Base-by-base conservation (phyloP, 2,329 filamentous ascomycete species). In the Aspergillus fumigatiaffinis region DNA sequence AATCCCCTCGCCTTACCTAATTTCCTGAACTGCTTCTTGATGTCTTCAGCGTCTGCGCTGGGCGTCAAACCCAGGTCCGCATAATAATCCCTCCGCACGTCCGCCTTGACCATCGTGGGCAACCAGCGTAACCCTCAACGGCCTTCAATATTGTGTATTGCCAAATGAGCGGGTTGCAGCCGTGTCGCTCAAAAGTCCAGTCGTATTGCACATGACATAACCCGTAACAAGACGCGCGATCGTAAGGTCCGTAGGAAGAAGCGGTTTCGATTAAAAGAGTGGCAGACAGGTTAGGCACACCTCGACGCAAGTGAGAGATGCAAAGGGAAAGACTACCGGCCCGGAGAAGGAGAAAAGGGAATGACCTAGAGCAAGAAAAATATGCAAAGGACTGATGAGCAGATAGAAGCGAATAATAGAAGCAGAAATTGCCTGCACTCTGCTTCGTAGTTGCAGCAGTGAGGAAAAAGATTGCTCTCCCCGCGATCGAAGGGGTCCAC, bases 21-120 rank as follows among this genome's bases (percentile, higher is more conserved):
- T 73, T 91, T 92, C 64, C 89, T 85, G 74, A 92, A 96, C 68
- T 92, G 88, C 74, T 88, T 94, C 78, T 91, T 93, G 71, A 96
- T 87, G 44, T 94, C 90, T 29, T 87, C 84, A 47, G 85, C 76
- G 63, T 88, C 85, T 53, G 90, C 90, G 66, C 82, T 83, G 10
- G 83, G 78, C 1, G 84, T 74, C 55, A 96, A 77, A 62, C 90
- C 90, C 55, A 96, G 81, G 76, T 95, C 91, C 60, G 86, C 88
- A 76, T 96, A 96, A 75, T 94, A 94, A 76, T 95, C 89, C 67
- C 86, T 84, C 65, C 81, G 83, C 62, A 83, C 80, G 71, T 90
- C 87, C 65, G 81, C 79, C 76, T 88, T 88, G 66, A 84, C 85
- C 87, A 90, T 90, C 65, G 65, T 82, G 77, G 70, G 52, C 29